These are phyloP conservation scores for Haplosporangium gracile DNA, from an alignment of 192 early-diverging fungal species.

Conservation along the genomic window DNA sequence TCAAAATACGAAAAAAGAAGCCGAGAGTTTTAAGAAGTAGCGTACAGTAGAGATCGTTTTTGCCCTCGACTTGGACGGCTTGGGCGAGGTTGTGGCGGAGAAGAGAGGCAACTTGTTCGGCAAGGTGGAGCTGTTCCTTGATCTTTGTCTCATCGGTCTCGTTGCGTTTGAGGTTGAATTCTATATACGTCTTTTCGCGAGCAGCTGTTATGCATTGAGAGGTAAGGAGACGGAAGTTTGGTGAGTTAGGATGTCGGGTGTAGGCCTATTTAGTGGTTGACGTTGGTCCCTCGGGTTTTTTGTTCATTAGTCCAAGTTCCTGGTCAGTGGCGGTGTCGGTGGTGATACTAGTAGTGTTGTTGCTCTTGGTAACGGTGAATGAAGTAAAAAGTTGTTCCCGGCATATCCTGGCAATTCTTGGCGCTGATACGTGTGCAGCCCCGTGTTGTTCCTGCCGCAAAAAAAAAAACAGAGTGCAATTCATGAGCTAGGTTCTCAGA, in stretches of 20 bases:
- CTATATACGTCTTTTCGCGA: slow-evolving; percentile 47
- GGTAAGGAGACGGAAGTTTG: neutral
- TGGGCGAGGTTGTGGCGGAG: slow-evolving; percentile 55
- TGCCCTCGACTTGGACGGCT: slow-evolving; percentile 43
- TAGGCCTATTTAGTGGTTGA: no score
- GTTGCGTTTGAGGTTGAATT: slow-evolving; percentile 47
- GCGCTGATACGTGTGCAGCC: no score
- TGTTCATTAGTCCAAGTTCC: neutral
- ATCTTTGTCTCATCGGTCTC: slow-evolving; percentile 53
- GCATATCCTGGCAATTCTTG: no score
- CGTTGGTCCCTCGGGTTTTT: neutral
- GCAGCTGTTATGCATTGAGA: slow-evolving; percentile 21
- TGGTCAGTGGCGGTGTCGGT: no score
- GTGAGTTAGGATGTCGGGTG: neutral
- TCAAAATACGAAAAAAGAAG: no score
- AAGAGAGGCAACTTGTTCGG: slow-evolving; percentile 46
- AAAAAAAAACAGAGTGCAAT: no score
- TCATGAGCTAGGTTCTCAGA: no score
- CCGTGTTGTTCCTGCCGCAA: no score
- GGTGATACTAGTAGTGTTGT: no score
- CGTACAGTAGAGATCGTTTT: slow-evolving; percentile 35
- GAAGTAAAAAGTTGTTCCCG: no score
- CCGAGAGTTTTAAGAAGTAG: no score
- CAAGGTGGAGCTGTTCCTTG: slow-evolving; percentile 50
- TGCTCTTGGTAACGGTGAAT: no score